Conservation (phyloP, 1,284 basidiomycete genomes). For the Coniferiporia sulphurascens region DNA sequence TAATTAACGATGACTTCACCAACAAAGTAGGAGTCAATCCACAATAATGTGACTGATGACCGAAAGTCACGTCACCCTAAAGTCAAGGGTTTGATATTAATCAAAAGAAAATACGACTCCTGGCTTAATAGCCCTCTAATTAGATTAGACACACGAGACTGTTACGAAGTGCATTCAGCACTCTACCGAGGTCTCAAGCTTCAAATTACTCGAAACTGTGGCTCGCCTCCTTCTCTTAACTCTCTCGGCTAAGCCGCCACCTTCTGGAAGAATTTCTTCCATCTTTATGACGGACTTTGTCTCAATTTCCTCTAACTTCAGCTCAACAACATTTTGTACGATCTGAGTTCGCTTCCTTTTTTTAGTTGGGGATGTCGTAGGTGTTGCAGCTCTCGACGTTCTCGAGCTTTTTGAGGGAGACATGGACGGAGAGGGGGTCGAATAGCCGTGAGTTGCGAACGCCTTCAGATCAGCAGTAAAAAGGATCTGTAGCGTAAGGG, state of each 20-base stretch:
- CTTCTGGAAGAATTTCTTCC: neutral
- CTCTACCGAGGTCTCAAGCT: neutral
- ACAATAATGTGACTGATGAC: too few relatives aligned
- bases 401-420: constrained; percentile 20
- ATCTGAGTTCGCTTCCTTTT: constrained; percentile 8
- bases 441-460: constrained; percentile 42
- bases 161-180: neutral
- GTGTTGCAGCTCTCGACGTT: neutral
- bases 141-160: too few relatives aligned
- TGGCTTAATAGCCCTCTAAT: too few relatives aligned
- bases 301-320: neutral
- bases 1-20: too few relatives aligned
- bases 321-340: neutral
- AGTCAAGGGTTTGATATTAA: too few relatives aligned
- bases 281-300: neutral
- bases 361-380: neutral
- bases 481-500: constrained; percentile 33
- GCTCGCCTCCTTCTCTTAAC: constrained; percentile 21
- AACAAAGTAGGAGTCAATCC: too few relatives aligned
- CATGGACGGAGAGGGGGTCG: constrained; percentile 22
- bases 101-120: too few relatives aligned
- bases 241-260: constrained; percentile 19
- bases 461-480: constrained; percentile 52
- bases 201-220: neutral
- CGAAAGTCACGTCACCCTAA: too few relatives aligned